phyloP scores from a whole-genome alignment of 2,329 filamentous ascomycete species.

The Hirsutella minnesotensis region DNA sequence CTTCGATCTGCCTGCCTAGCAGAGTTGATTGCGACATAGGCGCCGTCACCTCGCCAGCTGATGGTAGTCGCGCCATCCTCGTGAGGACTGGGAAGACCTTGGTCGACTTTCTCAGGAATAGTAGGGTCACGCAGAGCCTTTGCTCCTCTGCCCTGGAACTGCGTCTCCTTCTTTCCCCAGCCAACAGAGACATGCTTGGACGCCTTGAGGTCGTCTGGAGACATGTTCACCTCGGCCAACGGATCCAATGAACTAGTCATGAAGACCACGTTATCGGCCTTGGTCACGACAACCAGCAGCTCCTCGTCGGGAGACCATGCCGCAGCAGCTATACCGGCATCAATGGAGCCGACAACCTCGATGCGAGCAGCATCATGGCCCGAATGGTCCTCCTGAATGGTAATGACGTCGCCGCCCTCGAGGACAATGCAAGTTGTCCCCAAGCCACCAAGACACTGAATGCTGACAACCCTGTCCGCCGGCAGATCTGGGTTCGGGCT shows the following conservation, averaged over 20 bases:
- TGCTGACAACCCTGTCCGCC: slow-evolving; percentile 62
- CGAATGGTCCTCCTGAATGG: slow-evolving; percentile 54
- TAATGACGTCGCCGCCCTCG: slow-evolving; percentile 80
- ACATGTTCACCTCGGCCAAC: slow-evolving; percentile 62
- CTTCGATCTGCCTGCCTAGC: slow-evolving; percentile 59
- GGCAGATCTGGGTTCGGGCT: slow-evolving; percentile 65
- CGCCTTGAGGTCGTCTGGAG: slow-evolving; percentile 65
- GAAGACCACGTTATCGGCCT: slow-evolving; percentile 67
- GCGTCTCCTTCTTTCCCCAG: slow-evolving; percentile 97
- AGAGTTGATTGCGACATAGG: slow-evolving; percentile 77
- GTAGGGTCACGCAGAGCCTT: slow-evolving; percentile 84
- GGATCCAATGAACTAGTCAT: slow-evolving; percentile 90
- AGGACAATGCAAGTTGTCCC: slow-evolving; percentile 70
- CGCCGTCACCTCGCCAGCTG: slow-evolving; percentile 90
- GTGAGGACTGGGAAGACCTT: slow-evolving; percentile 60
- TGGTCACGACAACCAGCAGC: slow-evolving; percentile 71
- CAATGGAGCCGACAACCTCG: slow-evolving; percentile 90
- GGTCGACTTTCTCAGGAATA: slow-evolving; percentile 82
- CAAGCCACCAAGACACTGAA: slow-evolving; percentile 80
- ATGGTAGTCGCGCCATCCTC: slow-evolving; percentile 65
- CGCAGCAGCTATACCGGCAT: slow-evolving; percentile 80
- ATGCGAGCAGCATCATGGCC: slow-evolving; percentile 58
- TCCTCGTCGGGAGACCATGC: slow-evolving; percentile 95
- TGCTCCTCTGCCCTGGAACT: slow-evolving; percentile 88
- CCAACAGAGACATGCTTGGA: slow-evolving; percentile 93